Percentiles rank a stretch among this genome's conserved stretches.
phyloP scores from a whole-genome alignment of 495 filamentous ascomycete genomes.

The Filosporella fistucella region DNA sequence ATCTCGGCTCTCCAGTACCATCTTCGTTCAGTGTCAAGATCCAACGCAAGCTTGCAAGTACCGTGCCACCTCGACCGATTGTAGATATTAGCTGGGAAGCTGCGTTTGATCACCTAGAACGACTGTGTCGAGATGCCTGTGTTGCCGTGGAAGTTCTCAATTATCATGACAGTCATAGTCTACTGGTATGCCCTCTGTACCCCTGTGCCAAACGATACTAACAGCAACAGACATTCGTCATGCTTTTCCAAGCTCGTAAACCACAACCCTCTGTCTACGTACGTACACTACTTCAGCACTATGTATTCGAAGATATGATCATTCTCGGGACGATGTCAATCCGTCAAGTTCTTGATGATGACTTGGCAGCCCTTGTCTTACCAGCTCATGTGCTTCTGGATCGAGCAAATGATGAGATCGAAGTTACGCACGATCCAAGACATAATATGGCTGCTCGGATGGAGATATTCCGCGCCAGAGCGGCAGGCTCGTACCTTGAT shows the following conservation, averaged over 20 bases:
- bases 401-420: constrained; percentile 66
- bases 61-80: constrained; percentile 87
- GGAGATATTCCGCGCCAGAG: constrained; percentile 72
- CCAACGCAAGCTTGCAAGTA: constrained; percentile 84
- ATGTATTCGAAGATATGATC: constrained; percentile 67
- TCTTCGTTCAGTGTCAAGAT: constrained; percentile 86
- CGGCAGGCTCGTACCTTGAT: constrained; percentile 74
- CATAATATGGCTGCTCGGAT: constrained; percentile 73
- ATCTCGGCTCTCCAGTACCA: constrained; percentile 61
- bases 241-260: constrained; percentile 69
- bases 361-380: constrained; percentile 70
- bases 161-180: constrained; percentile 62
- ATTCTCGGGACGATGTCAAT: constrained; percentile 62
- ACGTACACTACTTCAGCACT: constrained; percentile 70
- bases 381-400: constrained; percentile 69
- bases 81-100: constrained; percentile 69
- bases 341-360: constrained; percentile 71
- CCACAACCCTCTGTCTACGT: constrained; percentile 83
- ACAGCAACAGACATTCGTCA: constrained; percentile 53
- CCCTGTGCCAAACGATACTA: constrained; percentile 1
- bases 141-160: constrained; percentile 64
- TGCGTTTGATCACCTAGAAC: constrained; percentile 63
- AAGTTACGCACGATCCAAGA: constrained; percentile 70
- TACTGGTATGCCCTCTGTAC: constrained; percentile 43
- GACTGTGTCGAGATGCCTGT: constrained; percentile 67